Percentiles rank a stretch among this genome's conserved stretches.
Evolutionary conservation across 202 grass and related monocot genomes (phyloP).

Genomic region (Saccharum hybrid): DNA sequence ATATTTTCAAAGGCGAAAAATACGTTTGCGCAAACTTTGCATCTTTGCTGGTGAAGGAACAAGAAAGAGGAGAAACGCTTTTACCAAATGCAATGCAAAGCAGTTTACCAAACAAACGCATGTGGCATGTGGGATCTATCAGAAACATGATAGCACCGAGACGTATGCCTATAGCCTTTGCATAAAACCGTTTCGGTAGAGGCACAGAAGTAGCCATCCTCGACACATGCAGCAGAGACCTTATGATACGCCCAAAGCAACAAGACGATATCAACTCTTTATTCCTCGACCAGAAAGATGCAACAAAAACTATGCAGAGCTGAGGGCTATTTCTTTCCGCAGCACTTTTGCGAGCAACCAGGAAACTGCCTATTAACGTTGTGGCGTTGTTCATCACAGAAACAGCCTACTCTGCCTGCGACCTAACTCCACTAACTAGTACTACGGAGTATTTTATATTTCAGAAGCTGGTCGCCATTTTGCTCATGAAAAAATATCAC

Average conservation of each 20-base stretch:
- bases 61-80: background rate
- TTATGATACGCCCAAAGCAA: too few species aligned
- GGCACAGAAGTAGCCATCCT: conserved; percentile 30
- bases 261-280: conserved; percentile 29
- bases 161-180: conserved; percentile 14
- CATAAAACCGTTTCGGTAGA: conserved; percentile 37
- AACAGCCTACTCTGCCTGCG: background rate
- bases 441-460: background rate
- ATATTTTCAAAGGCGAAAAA: background rate
- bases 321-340: background rate
- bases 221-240: conserved; percentile 38
- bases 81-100: conserved; percentile 8
- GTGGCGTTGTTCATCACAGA: background rate
- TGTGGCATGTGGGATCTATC: conserved; percentile 39
- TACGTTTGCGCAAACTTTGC: background rate
- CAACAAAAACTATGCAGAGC: conserved; percentile 9
- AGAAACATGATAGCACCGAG: background rate
- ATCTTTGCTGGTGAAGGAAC: background rate
- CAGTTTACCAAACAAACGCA: conserved; percentile 25
- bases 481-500: background rate
- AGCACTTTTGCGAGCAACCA: background rate
- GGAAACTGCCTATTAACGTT: conserved; percentile 23
- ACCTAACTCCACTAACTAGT: conserved; percentile 51
- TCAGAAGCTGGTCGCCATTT: background rate
- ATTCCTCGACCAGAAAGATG: conserved; percentile 36